Base-by-base conservation (phyloP, 73 alveolate species). In the Stentor roeselii region DNA sequence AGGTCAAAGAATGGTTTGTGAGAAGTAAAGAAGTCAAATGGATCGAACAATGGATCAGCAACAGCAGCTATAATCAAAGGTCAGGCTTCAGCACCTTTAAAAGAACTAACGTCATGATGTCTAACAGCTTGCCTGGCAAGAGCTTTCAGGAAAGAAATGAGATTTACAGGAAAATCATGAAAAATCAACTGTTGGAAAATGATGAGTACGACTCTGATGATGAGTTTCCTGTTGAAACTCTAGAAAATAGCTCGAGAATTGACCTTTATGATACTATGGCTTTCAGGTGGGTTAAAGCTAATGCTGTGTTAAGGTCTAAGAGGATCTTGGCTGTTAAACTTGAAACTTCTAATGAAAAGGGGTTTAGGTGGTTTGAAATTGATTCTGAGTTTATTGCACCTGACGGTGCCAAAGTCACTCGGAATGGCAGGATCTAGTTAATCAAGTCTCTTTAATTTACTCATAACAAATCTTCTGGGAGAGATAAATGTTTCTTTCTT, bases 1-100 rank as follows among this genome's bases (percentile, higher is more conserved):
- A 21, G 3, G 89, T 87, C 3, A 78, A 78, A 82, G 75, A 75
- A 77, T 34, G 74, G 86, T 60, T 30, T 59, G 42, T 30, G 87
- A 59, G 50, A 3, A 82, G 39, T 42, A 39, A n/a, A 76, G 83
- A 59, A 32, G 76, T 42, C 59, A 83, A 34, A 42, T 32, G 67
- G 76, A 60, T 32, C 38, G 78, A 36, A 84, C 84, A 27, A 36
- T 74, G 60, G 83, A 78, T 39, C 86, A 88, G 77, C 36, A 59
- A 85, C 84, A 50, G 67, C 21, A 50, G 6, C 30, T 50, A 50
- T 50, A 6, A 50, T 11, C 6, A 21, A 6, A 50, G 21, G 67
- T 21, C 6, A 50, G 67, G 67, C 6, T 50, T 50, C 21, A 11
- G 21, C 67, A 50, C 67, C 6, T 50, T 11, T 50, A 50, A 50